These are phyloP conservation scores for Diospyros lotus DNA, from an alignment of 148 eudicot species.

Conservation along the genomic window DNA sequence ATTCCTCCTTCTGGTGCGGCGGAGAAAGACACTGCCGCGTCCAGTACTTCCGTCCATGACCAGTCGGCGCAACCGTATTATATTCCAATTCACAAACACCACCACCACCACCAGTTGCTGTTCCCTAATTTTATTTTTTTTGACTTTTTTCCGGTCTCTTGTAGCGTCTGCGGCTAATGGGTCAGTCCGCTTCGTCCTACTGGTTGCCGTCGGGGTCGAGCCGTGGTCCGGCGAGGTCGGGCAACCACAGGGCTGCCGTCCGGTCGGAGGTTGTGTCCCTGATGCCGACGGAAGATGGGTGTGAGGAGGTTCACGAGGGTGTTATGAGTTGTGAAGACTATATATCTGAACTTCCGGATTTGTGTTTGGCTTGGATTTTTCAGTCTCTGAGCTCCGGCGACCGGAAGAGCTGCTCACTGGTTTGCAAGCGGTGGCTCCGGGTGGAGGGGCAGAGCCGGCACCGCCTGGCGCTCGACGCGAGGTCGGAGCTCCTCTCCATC, in stretches of 20 bases:
- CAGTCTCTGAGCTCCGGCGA: conserved; percentile 33
- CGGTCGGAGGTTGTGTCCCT: neutral
- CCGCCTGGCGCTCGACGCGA: conserved; percentile 42
- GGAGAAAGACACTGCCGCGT: too few species aligned
- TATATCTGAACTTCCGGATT: conserved; percentile 42
- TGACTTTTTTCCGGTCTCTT: neutral
- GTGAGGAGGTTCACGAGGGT: neutral
- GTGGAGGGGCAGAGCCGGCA: conserved; percentile 54
- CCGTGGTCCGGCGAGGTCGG: neutral
- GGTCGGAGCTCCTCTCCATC: conserved; percentile 18
- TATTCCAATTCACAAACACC: too few species aligned
- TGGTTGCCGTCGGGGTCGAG: neutral
- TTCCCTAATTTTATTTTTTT: neutral
- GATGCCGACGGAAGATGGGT: neutral
- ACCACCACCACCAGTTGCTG: neutral
- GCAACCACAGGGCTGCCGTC: neutral
- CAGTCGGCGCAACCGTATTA: too few species aligned
- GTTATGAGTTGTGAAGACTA: conserved; percentile 10
- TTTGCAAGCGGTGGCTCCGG: conserved; percentile 35
- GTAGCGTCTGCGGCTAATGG: conserved; percentile 1
- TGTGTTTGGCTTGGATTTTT: conserved; percentile 43
- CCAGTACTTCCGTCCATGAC: too few species aligned
- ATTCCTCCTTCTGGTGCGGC: too few species aligned
- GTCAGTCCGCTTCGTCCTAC: conserved; percentile 12
- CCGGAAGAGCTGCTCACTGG: conserved; percentile 35